phyloP scores from a whole-genome alignment of 352 stramenopile genomes.

The Phytophthora europaea region DNA sequence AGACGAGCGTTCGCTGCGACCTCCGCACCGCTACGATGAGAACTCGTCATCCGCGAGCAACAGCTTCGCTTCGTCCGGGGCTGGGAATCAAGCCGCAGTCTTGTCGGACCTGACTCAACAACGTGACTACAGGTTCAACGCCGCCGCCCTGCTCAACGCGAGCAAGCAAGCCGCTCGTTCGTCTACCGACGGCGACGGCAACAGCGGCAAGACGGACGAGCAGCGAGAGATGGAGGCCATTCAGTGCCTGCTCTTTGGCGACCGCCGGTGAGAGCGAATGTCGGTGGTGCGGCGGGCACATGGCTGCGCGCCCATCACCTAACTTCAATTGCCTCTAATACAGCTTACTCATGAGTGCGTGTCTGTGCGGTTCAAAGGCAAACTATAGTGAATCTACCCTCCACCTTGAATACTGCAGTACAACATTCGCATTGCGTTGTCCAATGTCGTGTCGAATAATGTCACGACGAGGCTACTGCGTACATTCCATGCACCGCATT shows the following conservation, averaged over 20 bases:
- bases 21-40: constrained; percentile 18
- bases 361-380: not conserved
- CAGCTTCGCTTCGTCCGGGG: constrained; percentile 30
- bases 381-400: not conserved
- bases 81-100: constrained; percentile 6
- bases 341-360: constrained; percentile 24
- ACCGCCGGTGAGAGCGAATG: constrained; percentile 3
- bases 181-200: not conserved
- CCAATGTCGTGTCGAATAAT: not conserved
- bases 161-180: not conserved
- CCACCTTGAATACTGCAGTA: constrained; percentile 2
- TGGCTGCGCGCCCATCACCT: constrained; percentile 31
- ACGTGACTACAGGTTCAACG: constrained; percentile 27
- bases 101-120: constrained; percentile 17
- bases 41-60: constrained; percentile 35
- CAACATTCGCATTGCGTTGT: not conserved
- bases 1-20: not conserved
- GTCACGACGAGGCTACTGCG: not conserved
- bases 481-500: not conserved
- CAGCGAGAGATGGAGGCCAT: constrained; percentile 75
- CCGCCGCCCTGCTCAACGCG: constrained; percentile 21
- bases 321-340: constrained; percentile 38
- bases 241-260: constrained; percentile 60
- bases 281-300: constrained; percentile 14
- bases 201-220: constrained; percentile 51